phyloP scores from a whole-genome alignment of 345 rosid species.

The Anacardium occidentale region DNA sequence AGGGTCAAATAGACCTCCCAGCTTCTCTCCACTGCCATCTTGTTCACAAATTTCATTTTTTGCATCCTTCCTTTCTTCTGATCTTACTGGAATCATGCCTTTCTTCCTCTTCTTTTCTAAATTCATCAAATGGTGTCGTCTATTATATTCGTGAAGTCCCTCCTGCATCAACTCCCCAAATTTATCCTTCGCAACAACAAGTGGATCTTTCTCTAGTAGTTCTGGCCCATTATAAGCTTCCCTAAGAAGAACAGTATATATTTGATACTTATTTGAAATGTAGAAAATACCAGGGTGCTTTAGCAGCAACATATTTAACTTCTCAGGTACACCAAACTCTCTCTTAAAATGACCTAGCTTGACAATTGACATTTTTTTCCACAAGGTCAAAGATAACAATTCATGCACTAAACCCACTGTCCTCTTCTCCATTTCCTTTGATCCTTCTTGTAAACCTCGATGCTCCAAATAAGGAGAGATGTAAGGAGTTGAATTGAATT shows the following conservation, averaged over 20 bases:
- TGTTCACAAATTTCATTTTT: slow-evolving; percentile 39
- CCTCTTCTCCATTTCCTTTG: slow-evolving; percentile 81
- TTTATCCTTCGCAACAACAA: slow-evolving; percentile 76
- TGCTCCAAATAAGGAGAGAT: slow-evolving; percentile 63
- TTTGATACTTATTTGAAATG: slow-evolving; percentile 77
- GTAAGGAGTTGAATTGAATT: slow-evolving; percentile 70
- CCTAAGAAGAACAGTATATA: slow-evolving; percentile 80
- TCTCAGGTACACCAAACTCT: slow-evolving; percentile 75
- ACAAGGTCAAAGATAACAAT: slow-evolving; percentile 66
- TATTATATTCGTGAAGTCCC: slow-evolving; percentile 77
- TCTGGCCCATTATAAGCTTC: slow-evolving; percentile 79
- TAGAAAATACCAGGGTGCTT: slow-evolving; percentile 85
- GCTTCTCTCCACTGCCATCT: slow-evolving; percentile 43
- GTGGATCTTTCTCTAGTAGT: slow-evolving; percentile 71
- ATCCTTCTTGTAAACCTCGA: slow-evolving; percentile 46
- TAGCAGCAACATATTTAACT: slow-evolving; percentile 66
- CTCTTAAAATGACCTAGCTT: slow-evolving; percentile 82
- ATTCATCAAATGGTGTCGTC: slow-evolving; percentile 49
- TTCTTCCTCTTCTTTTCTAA: slow-evolving; percentile 66
- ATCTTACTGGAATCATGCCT: slow-evolving; percentile 37
- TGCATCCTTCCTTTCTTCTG: slow-evolving; percentile 34
- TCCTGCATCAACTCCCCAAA: slow-evolving; percentile 90
- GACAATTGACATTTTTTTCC: slow-evolving; percentile 81
- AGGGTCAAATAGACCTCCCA: slow-evolving; percentile 62
- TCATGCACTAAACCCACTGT: slow-evolving; percentile 70